Conservation (phyloP, 352 stramenopile genomes). For the Elongisporangium anandrum region DNA sequence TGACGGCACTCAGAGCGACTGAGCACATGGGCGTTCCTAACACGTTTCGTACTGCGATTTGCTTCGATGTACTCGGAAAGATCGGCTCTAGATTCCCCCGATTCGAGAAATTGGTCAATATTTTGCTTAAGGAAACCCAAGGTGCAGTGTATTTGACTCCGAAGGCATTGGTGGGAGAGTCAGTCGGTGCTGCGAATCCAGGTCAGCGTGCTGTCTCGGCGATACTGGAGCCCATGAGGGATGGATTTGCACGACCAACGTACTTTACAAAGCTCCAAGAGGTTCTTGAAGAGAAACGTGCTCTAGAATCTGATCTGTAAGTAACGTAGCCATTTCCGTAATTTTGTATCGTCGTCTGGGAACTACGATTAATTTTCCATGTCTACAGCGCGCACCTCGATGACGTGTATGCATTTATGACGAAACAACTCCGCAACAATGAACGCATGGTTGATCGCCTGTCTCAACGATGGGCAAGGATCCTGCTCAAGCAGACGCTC, state of each 20-base stretch:
- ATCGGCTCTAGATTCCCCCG: conserved; percentile 41
- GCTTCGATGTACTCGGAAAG: conserved; percentile 42
- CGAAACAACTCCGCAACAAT: conserved; percentile 49
- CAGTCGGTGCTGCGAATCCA: too few species aligned
- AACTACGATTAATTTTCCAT: not conserved
- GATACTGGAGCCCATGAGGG: conserved; percentile 9
- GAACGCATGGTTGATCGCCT: conserved; percentile 61
- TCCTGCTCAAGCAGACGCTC: conserved; percentile 54
- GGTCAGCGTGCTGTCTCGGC: conserved; percentile 2
- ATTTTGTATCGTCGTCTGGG: too few species aligned
- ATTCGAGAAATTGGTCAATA: conserved; percentile 35
- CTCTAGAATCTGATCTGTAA: conserved; percentile 32
- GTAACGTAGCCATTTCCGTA: too few species aligned
- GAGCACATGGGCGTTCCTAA: conserved; percentile 51
- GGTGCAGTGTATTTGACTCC: conserved; percentile 35
- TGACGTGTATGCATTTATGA: conserved; percentile 43
- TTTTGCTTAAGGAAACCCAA: conserved; percentile 31
- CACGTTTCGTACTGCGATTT: conserved; percentile 51
- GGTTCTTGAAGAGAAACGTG: conserved; percentile 27
- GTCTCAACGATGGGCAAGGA: conserved; percentile 37
- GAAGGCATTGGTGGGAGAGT: not conserved
- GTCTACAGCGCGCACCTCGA: conserved; percentile 22
- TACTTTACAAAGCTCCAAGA: conserved; percentile 59
- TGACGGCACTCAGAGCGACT: conserved; percentile 40
- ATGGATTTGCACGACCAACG: conserved; percentile 27